Conservation (phyloP, 2,329 filamentous ascomycete species). For the Tolypocladium ophioglossoides region DNA sequence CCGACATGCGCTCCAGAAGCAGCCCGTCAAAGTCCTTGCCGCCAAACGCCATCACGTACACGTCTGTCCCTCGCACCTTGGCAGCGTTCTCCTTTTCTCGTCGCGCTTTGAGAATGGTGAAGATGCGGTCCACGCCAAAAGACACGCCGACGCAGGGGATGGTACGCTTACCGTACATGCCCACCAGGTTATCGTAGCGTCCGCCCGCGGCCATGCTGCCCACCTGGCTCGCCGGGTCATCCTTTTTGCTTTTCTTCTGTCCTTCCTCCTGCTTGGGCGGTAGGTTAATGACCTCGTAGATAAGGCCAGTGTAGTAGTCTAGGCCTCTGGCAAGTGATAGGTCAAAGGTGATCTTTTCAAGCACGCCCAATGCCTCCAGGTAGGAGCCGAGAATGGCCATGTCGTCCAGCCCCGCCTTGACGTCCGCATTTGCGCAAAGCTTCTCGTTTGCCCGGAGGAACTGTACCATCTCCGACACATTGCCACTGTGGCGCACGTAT, state of each 20-base stretch:
- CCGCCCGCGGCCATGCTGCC: conserved; percentile 85
- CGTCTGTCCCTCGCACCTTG: conserved; percentile 57
- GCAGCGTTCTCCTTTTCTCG: conserved; percentile 54
- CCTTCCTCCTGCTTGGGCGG: conserved; percentile 13
- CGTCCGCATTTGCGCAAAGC: conserved; percentile 59
- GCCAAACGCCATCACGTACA: conserved; percentile 91
- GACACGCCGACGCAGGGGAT: conserved; percentile 62
- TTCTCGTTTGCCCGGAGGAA: conserved; percentile 56
- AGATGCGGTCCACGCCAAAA: conserved; percentile 92
- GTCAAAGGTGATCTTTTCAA: conserved; percentile 75
- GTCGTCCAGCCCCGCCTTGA: conserved; percentile 71
- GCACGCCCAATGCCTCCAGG: conserved; percentile 63
- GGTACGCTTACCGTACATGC: conserved; percentile 83
- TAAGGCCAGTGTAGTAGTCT: conserved; percentile 88
- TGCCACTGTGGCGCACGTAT: conserved; percentile 70
- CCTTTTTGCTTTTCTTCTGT: conserved; percentile 39
- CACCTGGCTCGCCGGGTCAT: conserved; percentile 48
- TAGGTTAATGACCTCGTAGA: conserved; percentile 81
- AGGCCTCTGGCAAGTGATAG: conserved; percentile 80
- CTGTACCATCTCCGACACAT: conserved; percentile 57
- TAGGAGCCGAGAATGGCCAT: conserved; percentile 75
- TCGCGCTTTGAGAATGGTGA: conserved; percentile 77
- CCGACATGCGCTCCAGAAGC: conserved; percentile 71
- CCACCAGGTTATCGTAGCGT: conserved; percentile 85
- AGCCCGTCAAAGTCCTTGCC: conserved; percentile 75